These are phyloP conservation scores for Acorus calamus DNA, from an alignment of 106 monocot genomes.

Conservation along the genomic window DNA sequence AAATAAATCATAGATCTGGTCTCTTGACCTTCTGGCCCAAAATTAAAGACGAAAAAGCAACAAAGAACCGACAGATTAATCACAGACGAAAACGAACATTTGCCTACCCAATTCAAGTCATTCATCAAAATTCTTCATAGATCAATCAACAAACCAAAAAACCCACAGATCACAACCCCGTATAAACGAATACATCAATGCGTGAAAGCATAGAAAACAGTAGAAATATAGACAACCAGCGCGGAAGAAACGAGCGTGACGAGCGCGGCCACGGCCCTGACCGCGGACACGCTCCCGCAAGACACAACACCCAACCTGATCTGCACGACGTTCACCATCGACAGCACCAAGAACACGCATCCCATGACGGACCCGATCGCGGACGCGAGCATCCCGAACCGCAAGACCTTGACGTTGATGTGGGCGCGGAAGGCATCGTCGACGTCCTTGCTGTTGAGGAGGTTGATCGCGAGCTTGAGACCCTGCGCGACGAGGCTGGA, in stretches of 20 bases:
- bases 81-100: no score
- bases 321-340: conserved; percentile 42
- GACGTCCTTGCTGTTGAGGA: conserved; percentile 26
- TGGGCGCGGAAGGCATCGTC: conserved; percentile 19
- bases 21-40: no score
- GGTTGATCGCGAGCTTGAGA: conserved; percentile 32
- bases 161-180: no score
- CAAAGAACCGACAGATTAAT: no score
- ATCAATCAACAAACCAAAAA: no score
- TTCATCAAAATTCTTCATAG: no score
- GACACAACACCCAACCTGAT: conserved; percentile 29
- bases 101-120: no score
- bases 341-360: conserved; percentile 26
- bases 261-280: conserved; percentile 35
- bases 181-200: conserved; percentile 16
- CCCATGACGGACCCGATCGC: conserved; percentile 39
- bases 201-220: conserved; percentile 67
- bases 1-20: no score
- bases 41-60: no score
- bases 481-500: conserved; percentile 42
- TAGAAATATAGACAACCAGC: conserved; percentile 47
- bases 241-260: conserved; percentile 50
- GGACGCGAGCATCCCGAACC: conserved; percentile 29
- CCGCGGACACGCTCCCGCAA: conserved; percentile 39
- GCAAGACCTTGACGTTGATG: conserved; percentile 24